Base-by-base conservation (phyloP, 768 basidiomycete genomes). In the Cystofilobasidium ferigula region DNA sequence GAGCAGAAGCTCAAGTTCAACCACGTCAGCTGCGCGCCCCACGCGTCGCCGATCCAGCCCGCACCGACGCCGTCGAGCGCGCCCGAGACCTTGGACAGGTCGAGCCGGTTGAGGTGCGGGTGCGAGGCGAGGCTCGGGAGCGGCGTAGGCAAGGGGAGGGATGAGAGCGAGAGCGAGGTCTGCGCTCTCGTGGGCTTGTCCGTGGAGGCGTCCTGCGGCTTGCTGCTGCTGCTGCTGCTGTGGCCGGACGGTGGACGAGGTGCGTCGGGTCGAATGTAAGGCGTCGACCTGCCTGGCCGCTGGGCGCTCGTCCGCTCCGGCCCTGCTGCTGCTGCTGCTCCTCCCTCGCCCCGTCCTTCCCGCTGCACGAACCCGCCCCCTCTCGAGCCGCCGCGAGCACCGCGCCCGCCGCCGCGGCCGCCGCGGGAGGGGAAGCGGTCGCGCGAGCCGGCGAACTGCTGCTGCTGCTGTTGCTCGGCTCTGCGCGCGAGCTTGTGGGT, bases 11-110 rank as follows among this genome's bases (percentile, higher is more conserved):
- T 63, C 34, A 68, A 14, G 36, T 38, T 51, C 18, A 68, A 43
- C 67, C 67, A 68, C 1, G 67, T 68, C 28, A 68, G 53, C 45
- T 67, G 58, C 20, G 34, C 28, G 34, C 65, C 65, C 8, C 28
- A 67, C 4, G 61, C 60, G n/a, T 62, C 40, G 18, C 65, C 65
- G 12, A 67, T 62, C 65, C 65, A 67, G 24, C 65, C 65, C 2
- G 53, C 65, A n/a, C 60, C 58, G 7, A 60, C 60, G 2, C 18
- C 53, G 47, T n/a, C 35, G 20, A 24, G 2, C 22, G 7, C 63
- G 34, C 65, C 53, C n/a, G 54, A n/a, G 24, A 58, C n/a, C 28
- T 60, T 57, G 16, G 59, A 47, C 40, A 67, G 54, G 40, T 67
- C 65, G 38, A 67, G 53, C 14, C 65, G 40, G 32, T 35, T 60